phyloP scores from a whole-genome alignment of 148 eudicot species.

The Amaranthus palmeri region DNA sequence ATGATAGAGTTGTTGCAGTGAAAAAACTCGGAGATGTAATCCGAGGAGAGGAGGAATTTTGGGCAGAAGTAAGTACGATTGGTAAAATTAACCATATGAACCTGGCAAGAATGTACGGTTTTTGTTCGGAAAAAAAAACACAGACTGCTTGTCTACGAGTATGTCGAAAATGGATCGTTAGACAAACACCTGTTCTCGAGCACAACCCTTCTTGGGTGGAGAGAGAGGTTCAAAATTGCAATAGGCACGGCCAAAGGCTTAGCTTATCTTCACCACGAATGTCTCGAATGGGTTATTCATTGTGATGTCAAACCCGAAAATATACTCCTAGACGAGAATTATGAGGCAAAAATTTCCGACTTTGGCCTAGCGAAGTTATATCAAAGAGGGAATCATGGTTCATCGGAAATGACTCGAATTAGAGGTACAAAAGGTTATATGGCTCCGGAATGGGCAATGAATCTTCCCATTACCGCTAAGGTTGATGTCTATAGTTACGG shows the following conservation, averaged over 20 bases:
- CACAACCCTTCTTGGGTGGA: slow-evolving; percentile 39
- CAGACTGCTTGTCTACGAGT: slow-evolving; percentile 53
- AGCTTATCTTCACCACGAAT: slow-evolving; percentile 78
- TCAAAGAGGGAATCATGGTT: slow-evolving; percentile 39
- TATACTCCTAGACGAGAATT: slow-evolving; percentile 44
- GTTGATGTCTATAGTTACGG: slow-evolving; percentile 65
- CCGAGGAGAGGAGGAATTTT: slow-evolving; percentile 56
- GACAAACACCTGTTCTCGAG: slow-evolving; percentile 42
- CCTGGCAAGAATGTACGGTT: slow-evolving; percentile 66
- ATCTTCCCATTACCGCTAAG: slow-evolving; percentile 63
- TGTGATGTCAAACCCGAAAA: slow-evolving; percentile 75
- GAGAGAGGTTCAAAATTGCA: slow-evolving; percentile 45
- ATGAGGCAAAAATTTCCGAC: slow-evolving; percentile 55
- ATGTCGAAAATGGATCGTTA: slow-evolving; percentile 42
- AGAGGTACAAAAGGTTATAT: slow-evolving; percentile 72
- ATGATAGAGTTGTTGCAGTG: slow-evolving; percentile 49
- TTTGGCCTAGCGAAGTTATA: slow-evolving; percentile 56
- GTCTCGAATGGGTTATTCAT: slow-evolving; percentile 76
- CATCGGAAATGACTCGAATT: slow-evolving; percentile 34
- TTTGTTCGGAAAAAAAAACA: slow-evolving; percentile 46
- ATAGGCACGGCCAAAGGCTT: slow-evolving; percentile 56
- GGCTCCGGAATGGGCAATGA: slow-evolving; percentile 73
- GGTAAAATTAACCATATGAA: slow-evolving; percentile 67
- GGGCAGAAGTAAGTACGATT: slow-evolving; percentile 62
- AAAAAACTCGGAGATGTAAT: slow-evolving; percentile 45